Conservation (phyloP, 148 eudicot genomes). For the Hydrangea macrophylla region DNA sequence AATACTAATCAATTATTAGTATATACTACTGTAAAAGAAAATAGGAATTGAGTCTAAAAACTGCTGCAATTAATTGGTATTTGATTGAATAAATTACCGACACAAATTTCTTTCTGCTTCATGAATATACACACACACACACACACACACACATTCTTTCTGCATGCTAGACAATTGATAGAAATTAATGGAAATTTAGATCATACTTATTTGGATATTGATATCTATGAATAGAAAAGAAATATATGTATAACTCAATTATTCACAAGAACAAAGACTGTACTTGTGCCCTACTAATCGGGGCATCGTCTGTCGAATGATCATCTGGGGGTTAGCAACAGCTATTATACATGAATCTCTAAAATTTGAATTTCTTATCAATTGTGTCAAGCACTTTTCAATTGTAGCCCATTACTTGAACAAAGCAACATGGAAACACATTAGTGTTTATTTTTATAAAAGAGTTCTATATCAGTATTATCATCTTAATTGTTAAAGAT, state of each 20-base stretch:
- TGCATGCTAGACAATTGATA: not conserved
- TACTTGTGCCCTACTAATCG: constrained; percentile 20
- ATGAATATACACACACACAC: too few species aligned
- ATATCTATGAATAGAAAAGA: too few species aligned
- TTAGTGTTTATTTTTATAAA: too few species aligned
- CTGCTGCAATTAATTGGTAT: too few species aligned
- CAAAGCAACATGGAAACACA: constrained; percentile 6
- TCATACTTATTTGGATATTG: constrained; percentile 17
- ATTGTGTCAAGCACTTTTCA: not conserved
- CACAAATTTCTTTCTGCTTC: too few species aligned
- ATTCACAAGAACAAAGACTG: constrained; percentile 20
- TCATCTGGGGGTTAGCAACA: constrained; percentile 3
- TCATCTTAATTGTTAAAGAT: too few species aligned
- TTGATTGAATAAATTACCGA: too few species aligned
- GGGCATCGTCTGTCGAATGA: constrained; percentile 10
- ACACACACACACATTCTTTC: not conserved
- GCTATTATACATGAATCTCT: not conserved
- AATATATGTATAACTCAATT: constrained; percentile 8
- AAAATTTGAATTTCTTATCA: not conserved
- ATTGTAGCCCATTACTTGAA: constrained; percentile 10
- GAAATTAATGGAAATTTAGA: not conserved
- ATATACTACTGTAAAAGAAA: too few species aligned
- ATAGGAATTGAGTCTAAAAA: not conserved
- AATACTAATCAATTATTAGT: not conserved
- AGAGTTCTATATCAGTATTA: too few species aligned